Evolutionary conservation across 768 basidiomycete genomes (phyloP), one percentile per base, ranked within the genome.

Genomic region (Amanita jacksonii): DNA sequence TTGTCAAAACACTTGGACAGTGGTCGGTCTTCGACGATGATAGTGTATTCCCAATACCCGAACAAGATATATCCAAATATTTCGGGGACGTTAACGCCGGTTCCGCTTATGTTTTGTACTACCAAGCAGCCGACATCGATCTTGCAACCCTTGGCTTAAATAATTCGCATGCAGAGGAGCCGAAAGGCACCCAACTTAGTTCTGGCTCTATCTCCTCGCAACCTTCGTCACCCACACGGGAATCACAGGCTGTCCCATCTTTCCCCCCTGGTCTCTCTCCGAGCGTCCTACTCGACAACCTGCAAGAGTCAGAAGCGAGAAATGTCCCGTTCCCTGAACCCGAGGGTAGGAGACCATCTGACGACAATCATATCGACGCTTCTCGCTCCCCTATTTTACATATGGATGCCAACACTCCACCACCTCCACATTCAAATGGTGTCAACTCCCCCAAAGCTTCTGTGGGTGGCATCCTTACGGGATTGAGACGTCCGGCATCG

Each of bases 21-120:
- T 99, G 96, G 96, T 71, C 90, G 47, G 72, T 94, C 38, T 98
- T 97, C 54, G 96, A 99, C 64, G 96, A 99, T 62, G 90, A 96
- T 53, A 85, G 77, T 48, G 90, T 99, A 41, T 85, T 83, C 35
- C 67, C 82, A 1, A 83, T 99, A 56, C 77, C 84, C 52, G 94
- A 98, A 62, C 69, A 67, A 38, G 94, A 98, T 49, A 93, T 99
- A 48, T 74, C 80, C 40, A 85, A 83, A 57, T 99, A 94, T 63
- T 99, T 91, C 62, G 96, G 96, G 49, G 96, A 98, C 57, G 85
- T 74, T 9, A 75, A 77, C 53, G 69, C 81, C 1, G 93, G 93
- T 27, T 81, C 85, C 33, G 96, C 94, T 15, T 99, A 99, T 60
- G 92, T 98, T 19, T 72, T 99, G 28, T 98, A 94, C 65, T 99